phyloP scores from a whole-genome alignment of 306 rosid genomes.

The Hylodesmum podocarpum region DNA sequence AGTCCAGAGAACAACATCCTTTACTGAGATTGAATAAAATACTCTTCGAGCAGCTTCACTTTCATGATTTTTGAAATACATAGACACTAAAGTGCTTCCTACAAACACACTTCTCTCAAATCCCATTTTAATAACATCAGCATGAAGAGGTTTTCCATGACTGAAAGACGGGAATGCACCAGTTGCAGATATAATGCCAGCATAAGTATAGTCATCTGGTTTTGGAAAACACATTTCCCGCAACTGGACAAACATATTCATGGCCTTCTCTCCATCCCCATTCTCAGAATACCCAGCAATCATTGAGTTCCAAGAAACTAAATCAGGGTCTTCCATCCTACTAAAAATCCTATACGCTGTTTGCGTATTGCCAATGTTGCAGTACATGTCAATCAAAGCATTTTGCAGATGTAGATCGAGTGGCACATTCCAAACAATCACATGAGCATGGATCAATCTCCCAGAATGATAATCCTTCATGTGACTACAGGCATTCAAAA shows the following conservation, averaged over 20 bases:
- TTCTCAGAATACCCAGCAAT: conserved; percentile 70
- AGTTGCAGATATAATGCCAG: conserved; percentile 57
- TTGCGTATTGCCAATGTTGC: conserved; percentile 54
- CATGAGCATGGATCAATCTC: conserved; percentile 55
- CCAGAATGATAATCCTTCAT: conserved; percentile 47
- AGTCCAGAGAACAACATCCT: conserved; percentile 85
- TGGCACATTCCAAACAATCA: conserved; percentile 47
- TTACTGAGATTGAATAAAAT: conserved; percentile 50
- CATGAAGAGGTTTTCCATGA: conserved; percentile 73
- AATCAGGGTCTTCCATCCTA: conserved; percentile 51
- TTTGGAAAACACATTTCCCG: conserved; percentile 36
- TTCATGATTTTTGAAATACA: conserved; percentile 70
- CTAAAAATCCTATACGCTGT: conserved; percentile 51
- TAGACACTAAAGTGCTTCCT: conserved; percentile 69
- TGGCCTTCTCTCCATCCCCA: conserved; percentile 60
- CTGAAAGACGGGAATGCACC: conserved; percentile 33
- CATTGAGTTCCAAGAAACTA: conserved; percentile 88
- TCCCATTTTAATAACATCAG: conserved; percentile 63
- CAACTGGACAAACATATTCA: conserved; percentile 55
- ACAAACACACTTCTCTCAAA: conserved; percentile 57
- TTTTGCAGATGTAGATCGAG: conserved; percentile 67
- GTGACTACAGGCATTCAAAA: conserved; percentile 61
- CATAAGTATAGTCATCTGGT: conserved; percentile 77
- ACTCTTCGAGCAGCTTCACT: conserved; percentile 50
- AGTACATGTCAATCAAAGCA: conserved; percentile 81